phyloP scores from a whole-genome alignment of 2,329 filamentous ascomycete species.

The Fusarium marasasianum region DNA sequence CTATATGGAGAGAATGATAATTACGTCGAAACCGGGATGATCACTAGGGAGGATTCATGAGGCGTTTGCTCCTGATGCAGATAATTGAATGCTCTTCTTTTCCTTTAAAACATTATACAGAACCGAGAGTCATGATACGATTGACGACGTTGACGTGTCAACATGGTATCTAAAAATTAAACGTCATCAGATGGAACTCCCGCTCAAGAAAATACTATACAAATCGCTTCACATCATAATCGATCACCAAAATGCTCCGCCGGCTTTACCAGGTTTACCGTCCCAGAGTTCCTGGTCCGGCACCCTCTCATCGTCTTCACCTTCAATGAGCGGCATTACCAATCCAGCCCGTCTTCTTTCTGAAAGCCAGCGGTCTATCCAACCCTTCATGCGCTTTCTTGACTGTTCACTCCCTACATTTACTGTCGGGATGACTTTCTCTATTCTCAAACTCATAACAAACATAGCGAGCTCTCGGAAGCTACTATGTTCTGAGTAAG shows the following conservation, averaged over 20 bases:
- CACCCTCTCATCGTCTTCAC: conserved; percentile 47
- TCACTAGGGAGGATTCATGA: conserved; percentile 31
- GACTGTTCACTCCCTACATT: conserved; percentile 74
- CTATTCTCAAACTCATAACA: conserved; percentile 85
- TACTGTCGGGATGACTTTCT: conserved; percentile 91
- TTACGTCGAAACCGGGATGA: conserved; percentile 31
- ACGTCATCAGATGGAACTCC: neutral
- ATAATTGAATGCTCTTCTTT: conserved; percentile 40
- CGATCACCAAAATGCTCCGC: conserved; percentile 52
- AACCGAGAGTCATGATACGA: neutral
- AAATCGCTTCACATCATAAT: neutral
- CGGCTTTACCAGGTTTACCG: conserved; percentile 51
- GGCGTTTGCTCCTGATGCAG: conserved; percentile 44
- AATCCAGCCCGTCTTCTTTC: conserved; percentile 67
- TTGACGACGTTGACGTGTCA: neutral
- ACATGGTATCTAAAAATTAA: neutral
- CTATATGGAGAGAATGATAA: conserved; percentile 7
- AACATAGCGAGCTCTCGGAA: conserved; percentile 96
- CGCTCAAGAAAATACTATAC: neutral
- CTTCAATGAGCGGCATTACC: conserved; percentile 55
- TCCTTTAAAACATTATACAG: neutral
- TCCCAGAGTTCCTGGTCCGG: conserved; percentile 49
- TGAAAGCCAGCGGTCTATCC: conserved; percentile 70
- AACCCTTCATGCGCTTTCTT: conserved; percentile 69
- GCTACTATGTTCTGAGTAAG: conserved; percentile 94